A percentile compares a stretch with the other conserved stretches of the same genome.
phyloP scores from a whole-genome alignment of 2,329 filamentous ascomycete species.

The Colletotrichum cereale region DNA sequence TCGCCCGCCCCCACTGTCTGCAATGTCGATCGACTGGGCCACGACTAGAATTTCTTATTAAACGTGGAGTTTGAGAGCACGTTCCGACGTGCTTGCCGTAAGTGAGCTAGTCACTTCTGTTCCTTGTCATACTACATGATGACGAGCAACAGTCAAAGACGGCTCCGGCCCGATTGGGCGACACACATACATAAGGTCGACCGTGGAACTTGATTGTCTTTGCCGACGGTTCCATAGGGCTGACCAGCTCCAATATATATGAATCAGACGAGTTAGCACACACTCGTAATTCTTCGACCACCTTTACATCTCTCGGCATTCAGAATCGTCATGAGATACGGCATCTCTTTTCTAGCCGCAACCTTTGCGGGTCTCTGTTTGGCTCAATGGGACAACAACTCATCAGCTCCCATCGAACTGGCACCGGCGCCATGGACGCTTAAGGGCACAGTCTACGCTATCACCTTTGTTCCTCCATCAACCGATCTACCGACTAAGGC shows the following conservation, averaged over 20 bases:
- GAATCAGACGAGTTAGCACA: background rate
- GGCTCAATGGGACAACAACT: slow-evolving; percentile 37
- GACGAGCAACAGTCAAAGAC: background rate
- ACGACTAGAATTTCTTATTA: background rate
- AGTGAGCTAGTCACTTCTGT: background rate
- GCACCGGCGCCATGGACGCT: slow-evolving; percentile 41
- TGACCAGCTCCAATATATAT: background rate
- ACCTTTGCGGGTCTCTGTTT: background rate
- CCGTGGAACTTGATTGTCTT: background rate
- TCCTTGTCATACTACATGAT: background rate
- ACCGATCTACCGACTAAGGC: slow-evolving; percentile 33
- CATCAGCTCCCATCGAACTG: slow-evolving; percentile 29
- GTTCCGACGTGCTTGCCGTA: slow-evolving; percentile 13
- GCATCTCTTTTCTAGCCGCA: background rate
- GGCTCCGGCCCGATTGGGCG: background rate
- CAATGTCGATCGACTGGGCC: slow-evolving; percentile 12
- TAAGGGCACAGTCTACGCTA: slow-evolving; percentile 39
- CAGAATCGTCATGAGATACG: slow-evolving; percentile 7
- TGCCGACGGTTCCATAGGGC: too few relatives aligned
- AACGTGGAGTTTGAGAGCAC: background rate
- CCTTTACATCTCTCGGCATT: background rate
- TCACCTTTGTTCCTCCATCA: slow-evolving; percentile 33
- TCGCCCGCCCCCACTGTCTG: background rate
- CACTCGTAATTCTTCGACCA: background rate
- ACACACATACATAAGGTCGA: background rate